A percentile compares a stretch with the other conserved stretches of the same genome.
These are phyloP conservation scores for Aspergillus ochraceoroseus DNA, from an alignment of 2,329 filamentous ascomycete species.

Conservation along the genomic window DNA sequence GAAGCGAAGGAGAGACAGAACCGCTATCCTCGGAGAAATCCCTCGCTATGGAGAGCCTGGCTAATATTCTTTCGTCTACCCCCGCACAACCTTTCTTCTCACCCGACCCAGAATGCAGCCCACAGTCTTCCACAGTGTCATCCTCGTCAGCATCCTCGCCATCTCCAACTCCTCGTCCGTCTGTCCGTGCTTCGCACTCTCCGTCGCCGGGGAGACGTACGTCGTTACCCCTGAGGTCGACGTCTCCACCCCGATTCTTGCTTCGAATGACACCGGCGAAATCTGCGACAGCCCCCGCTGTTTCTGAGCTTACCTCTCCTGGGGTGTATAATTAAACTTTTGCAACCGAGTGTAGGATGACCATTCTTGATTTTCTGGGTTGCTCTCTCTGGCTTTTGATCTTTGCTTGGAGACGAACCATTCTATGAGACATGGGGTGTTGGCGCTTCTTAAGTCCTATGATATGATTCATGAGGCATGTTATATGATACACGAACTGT, in stretches of 20 bases:
- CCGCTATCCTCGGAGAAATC: conserved; percentile 6
- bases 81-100: conserved; percentile 9
- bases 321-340: conserved; percentile 2
- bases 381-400: neutral
- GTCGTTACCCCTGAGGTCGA: conserved; percentile 11
- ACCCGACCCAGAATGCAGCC: conserved; percentile 7
- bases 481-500: conserved; percentile 8
- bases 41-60: conserved; percentile 1
- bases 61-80: conserved; percentile 11
- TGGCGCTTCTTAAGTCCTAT: conserved; percentile 1
- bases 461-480: conserved; percentile 7
- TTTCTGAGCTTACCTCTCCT: neutral
- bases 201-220: conserved; percentile 2
- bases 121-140: conserved; percentile 2
- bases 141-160: neutral
- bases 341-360: neutral
- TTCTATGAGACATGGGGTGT: conserved; percentile 1
- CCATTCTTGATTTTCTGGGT: no score
- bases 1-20: conserved; percentile 13
- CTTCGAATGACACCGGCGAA: conserved; percentile 20
- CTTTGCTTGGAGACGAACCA: neutral
- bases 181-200: conserved; percentile 1
- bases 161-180: neutral
- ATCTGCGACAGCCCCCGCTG: conserved; percentile 1
- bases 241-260: conserved; percentile 10